Conservation (phyloP, 345 rosid genomes). For the Hypericum perforatum region DNA sequence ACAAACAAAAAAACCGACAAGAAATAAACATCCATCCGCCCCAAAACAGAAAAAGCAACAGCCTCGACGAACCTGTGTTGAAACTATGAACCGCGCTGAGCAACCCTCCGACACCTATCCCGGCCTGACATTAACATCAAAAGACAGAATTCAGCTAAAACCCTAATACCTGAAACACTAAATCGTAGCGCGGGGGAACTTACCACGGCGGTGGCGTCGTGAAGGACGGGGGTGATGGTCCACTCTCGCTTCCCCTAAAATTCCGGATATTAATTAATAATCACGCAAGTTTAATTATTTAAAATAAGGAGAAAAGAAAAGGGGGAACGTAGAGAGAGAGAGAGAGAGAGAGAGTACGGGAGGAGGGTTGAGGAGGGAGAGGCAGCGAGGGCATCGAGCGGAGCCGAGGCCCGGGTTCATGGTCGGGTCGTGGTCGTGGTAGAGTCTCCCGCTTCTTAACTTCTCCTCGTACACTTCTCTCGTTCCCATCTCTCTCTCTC, state of each 20-base stretch:
- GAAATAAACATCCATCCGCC: slow-evolving; percentile 1
- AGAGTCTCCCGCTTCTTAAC: slow-evolving; percentile 50
- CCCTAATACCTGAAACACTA: not conserved
- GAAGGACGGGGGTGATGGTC: slow-evolving; percentile 70
- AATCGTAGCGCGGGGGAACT: slow-evolving; percentile 12
- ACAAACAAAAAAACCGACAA: not conserved
- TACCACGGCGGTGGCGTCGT: slow-evolving; percentile 85
- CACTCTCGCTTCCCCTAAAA: slow-evolving; percentile 63
- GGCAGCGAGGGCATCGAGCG: slow-evolving; percentile 91
- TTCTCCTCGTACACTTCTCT: slow-evolving; percentile 84
- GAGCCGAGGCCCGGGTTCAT: slow-evolving; percentile 83
- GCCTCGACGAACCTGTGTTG: slow-evolving; percentile 43
- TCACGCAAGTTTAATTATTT: not conserved
- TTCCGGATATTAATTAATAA: too few species aligned
- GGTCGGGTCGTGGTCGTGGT: slow-evolving; percentile 87
- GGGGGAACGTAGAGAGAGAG: not conserved
- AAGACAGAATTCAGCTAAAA: not conserved
- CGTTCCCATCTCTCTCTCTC: slow-evolving; percentile 43
- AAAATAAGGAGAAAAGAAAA: not conserved
- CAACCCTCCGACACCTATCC: slow-evolving; percentile 80
- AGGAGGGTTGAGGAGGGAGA: slow-evolving; percentile 63
- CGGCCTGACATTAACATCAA: slow-evolving; percentile 42
- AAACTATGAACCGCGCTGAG: slow-evolving; percentile 81
- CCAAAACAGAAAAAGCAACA: not conserved
- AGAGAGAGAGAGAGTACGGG: slow-evolving; percentile 24